Evolutionary conservation across 441 rosid genomes (phyloP).

Genomic region (Bocquillonia castaneifolia): DNA sequence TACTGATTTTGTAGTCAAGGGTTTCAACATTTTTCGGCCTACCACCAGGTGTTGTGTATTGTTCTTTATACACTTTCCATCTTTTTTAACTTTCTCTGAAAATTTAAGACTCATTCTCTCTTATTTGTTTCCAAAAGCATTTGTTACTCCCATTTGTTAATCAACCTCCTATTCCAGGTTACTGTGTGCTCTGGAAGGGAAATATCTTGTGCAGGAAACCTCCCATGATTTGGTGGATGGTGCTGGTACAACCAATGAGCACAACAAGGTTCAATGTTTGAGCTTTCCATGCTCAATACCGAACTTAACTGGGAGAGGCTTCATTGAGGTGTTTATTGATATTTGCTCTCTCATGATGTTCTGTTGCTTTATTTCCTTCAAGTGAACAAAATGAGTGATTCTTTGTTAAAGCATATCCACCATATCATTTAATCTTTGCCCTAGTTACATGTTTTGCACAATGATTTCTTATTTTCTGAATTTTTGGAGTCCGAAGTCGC

Average conservation of each 20-base stretch:
- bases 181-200: constrained; percentile 76
- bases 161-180: constrained; percentile 43
- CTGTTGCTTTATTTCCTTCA: not conserved
- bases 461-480: not conserved
- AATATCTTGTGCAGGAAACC: constrained; percentile 57
- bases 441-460: not conserved
- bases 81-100: not conserved
- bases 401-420: not conserved
- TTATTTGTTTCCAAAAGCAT: not conserved
- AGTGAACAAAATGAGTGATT: not conserved
- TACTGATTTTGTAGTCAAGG: constrained; percentile 58
- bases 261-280: constrained; percentile 47
- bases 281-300: constrained; percentile 62
- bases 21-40: constrained; percentile 54
- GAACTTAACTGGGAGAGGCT: constrained; percentile 60
- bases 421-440: not conserved
- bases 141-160: constrained; percentile 8
- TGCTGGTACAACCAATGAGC: constrained; percentile 36
- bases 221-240: constrained; percentile 32
- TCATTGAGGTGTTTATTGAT: constrained; percentile 57
- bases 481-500: not conserved
- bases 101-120: not conserved
- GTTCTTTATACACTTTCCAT: not conserved
- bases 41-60: constrained; percentile 44
- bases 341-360: constrained; percentile 8